Percentiles rank a stretch among this genome's conserved stretches.
phyloP scores from a whole-genome alignment of 331 rosid genomes.

The Acacia pycnantha region DNA sequence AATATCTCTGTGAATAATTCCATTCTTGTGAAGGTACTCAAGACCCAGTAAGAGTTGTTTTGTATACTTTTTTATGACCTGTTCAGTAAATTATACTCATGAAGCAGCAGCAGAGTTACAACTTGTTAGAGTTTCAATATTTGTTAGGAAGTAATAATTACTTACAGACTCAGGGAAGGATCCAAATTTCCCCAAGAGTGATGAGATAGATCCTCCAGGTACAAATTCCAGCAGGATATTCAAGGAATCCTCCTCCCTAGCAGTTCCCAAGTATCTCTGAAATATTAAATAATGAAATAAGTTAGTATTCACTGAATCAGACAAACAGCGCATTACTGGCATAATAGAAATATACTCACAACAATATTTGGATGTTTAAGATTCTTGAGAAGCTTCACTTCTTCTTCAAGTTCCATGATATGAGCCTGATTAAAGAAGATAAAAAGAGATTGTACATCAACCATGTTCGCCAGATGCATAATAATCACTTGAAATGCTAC shows the following conservation, averaged over 20 bases:
- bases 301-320: slow-evolving; percentile 11
- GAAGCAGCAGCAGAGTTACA: slow-evolving; percentile 9
- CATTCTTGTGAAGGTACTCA: slow-evolving; percentile 89
- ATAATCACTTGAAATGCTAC: background rate
- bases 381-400: slow-evolving; percentile 93
- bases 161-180: slow-evolving; percentile 99
- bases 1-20: slow-evolving; percentile 98
- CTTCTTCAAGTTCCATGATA: slow-evolving; percentile 94
- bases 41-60: slow-evolving; percentile 81
- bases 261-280: slow-evolving; percentile 96
- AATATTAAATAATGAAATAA: slow-evolving; percentile 29
- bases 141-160: slow-evolving; percentile 23
- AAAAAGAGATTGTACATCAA: slow-evolving; percentile 9
- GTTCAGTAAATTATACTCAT: slow-evolving; percentile 21
- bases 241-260: slow-evolving; percentile 83
- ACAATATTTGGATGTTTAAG: slow-evolving; percentile 94
- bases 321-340: slow-evolving; percentile 19
- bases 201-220: slow-evolving; percentile 98
- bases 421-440: slow-evolving; percentile 60
- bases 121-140: slow-evolving; percentile 1
- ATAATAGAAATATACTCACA: slow-evolving; percentile 57
- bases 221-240: slow-evolving; percentile 96
- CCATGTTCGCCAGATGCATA: slow-evolving; percentile 16
- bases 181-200: slow-evolving; percentile 96
- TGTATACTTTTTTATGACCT: slow-evolving; percentile 87